Base-by-base conservation (phyloP, 768 basidiomycete species). In the Collybia nuda region DNA sequence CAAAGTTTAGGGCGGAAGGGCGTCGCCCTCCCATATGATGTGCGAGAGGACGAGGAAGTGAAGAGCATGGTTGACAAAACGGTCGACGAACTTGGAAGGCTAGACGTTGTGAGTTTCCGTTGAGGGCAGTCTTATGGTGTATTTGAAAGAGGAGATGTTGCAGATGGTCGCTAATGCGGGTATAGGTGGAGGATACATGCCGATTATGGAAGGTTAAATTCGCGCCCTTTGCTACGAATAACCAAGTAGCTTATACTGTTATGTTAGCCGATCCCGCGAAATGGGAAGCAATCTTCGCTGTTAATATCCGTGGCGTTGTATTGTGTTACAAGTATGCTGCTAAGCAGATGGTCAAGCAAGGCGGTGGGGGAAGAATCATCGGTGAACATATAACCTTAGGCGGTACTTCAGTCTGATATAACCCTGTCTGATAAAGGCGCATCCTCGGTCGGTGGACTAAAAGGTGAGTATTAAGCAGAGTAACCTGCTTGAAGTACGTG, bases 241-340 rank as follows among this genome's bases (percentile, higher is more conserved):
- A 12, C 26, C 41, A 43, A 23, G 32, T 32, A 32, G 12, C 28
- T 44, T 12, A 12, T 2, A 8, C 43, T 5, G 1, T 6, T 12
- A 24, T 24, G 9, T 43, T 42, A 76, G 74, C 64, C 1, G 58
- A 61, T 18, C 50, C 65, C 2, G 63, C 65, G 17, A 63, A 73
- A 7, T 61, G 68, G 50, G 68, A 76, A 23, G 50, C 54, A 17
- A 40, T 68, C 8, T 52, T 71, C n/a, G 50, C 65, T 1, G 62
- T 75, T 44, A 79, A 79, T 37, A 62, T 67, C 22, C 67, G 65
- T 12, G 74, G 78, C 5, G 63, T 64, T 0, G 65, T 77, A 55
- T 57, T 75, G 15, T 68, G 66, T 44, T 75, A 74, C 53, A 77
- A 75, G 51, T 63, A 69, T 44, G 77, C 73, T 11, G 77, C 74